A percentile compares a stretch with the other conserved stretches of the same genome.
Evolutionary conservation across 352 stramenopile species (phyloP).

Genomic region (Globisporangium alternatum): DNA sequence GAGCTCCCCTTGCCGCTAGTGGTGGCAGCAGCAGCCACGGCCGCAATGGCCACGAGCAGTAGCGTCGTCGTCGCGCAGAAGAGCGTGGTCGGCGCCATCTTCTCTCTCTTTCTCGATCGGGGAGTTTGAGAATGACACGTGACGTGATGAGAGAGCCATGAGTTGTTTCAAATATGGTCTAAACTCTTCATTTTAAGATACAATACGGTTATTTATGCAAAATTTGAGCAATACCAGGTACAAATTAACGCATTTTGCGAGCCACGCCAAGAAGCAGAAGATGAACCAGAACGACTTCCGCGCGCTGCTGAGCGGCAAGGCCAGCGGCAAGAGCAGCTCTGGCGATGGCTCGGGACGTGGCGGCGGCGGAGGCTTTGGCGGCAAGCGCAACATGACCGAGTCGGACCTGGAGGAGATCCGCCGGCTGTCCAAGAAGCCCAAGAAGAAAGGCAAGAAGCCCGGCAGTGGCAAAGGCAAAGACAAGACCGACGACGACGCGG

Average conservation of each 20-base stretch:
- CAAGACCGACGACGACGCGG: slow-evolving; percentile 8
- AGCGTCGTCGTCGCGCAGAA: slow-evolving; percentile 9
- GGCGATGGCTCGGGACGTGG: slow-evolving; percentile 1
- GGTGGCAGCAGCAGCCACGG: slow-evolving; percentile 1
- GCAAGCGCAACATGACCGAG: slow-evolving; percentile 56
- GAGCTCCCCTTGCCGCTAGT: slow-evolving; percentile 13
- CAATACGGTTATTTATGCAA: no score
- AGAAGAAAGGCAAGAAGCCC: slow-evolving; percentile 51
- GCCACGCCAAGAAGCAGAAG: neutral
- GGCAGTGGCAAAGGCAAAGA: slow-evolving; percentile 19
- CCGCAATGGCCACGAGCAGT: slow-evolving; percentile 18
- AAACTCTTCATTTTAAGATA: no score
- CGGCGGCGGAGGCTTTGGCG: slow-evolving; percentile 30
- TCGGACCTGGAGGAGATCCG: slow-evolving; percentile 43
- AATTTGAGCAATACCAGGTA: no score
- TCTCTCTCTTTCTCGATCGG: neutral
- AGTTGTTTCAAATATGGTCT: no score
- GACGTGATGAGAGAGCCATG: neutral
- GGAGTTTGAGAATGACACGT: neutral
- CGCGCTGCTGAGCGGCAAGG: slow-evolving; percentile 40
- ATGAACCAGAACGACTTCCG: slow-evolving; percentile 86
- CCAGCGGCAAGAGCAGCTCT: slow-evolving; percentile 13
- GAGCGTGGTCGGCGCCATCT: slow-evolving; percentile 1
- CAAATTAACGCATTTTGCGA: no score
- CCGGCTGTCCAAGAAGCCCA: slow-evolving; percentile 61